Evolutionary conservation across 192 early-diverging fungal genomes (phyloP).

Genomic region (Coemansia sp.): DNA sequence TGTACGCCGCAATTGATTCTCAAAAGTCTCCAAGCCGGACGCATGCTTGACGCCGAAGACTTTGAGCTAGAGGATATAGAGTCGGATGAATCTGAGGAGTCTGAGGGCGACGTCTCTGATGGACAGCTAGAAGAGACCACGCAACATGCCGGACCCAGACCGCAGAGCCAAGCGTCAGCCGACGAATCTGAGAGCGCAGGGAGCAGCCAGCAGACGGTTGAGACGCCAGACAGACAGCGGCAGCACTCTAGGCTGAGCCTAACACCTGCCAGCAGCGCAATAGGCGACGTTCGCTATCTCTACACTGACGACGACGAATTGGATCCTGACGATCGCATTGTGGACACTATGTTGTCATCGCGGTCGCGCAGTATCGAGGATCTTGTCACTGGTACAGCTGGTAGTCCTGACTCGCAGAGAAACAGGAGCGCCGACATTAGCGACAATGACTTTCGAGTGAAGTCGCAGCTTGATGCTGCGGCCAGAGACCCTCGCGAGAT

Average conservation of each 20-base stretch:
- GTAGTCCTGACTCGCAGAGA: constrained; percentile 41
- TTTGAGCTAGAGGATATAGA: constrained; percentile 3
- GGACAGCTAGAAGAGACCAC: background rate
- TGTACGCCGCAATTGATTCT: constrained; percentile 26
- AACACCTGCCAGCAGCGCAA: background rate
- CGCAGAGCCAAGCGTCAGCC: background rate
- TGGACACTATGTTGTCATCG: constrained; percentile 35
- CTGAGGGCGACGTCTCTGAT: background rate
- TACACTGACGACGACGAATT: constrained; percentile 16
- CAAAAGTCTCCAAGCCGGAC: constrained; percentile 20
- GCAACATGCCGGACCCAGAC: background rate
- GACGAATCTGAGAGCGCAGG: background rate
- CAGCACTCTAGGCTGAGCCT: constrained; percentile 1
- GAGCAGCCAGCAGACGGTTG: background rate
- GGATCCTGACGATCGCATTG: constrained; percentile 37
- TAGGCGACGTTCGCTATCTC: constrained; percentile 7
- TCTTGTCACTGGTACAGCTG: constrained; percentile 5
- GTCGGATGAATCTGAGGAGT: constrained; percentile 8
- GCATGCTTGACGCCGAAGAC: constrained; percentile 12
- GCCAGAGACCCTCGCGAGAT: constrained; percentile 16
- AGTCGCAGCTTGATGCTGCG: constrained; percentile 25
- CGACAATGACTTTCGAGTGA: constrained; percentile 50
- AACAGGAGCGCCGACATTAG: constrained; percentile 40
- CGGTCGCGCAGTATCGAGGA: constrained; percentile 44
- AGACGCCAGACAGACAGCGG: background rate